Base-by-base conservation (phyloP, 208 protist genomes). In the Phytomonas sp. region DNA sequence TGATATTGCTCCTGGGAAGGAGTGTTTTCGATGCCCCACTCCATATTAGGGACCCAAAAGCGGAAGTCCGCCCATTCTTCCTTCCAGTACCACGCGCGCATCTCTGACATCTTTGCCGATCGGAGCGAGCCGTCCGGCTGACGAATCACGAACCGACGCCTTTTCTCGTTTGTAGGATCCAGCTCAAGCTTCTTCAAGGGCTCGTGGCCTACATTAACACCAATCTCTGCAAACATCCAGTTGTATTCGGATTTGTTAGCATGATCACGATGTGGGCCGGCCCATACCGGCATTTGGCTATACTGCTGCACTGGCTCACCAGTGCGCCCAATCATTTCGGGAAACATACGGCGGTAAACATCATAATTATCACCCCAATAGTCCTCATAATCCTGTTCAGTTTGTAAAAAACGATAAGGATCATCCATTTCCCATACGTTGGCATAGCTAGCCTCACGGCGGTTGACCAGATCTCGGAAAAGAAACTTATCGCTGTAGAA, bases 361-460 rank as follows among this genome's bases (percentile, higher is more conserved):
- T 97, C 94, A 79, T 97, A 97, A 81, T 97, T 97, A 74, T 97
- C 94, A 30, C 94, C 94, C 90, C 91, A 97, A 79, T 96, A 97
- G 71, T 96, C 91, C 74, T 96, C 92, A 74, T 94, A 93, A 78
- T 97, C 94, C 66, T 97, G 80, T 70, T 97, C 91, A 11, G 94
- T 97, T 71, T 97, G 89, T 61, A 97, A 75, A 66, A 97, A 97
- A 43, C 94, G 94, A 81, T 97, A 97, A 28, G 94, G 94, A 79
- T 97, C 94, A 74, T 97, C 94, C 90, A 97, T 96, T 75, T 97
- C 91, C 90, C 92, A 96, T 40, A 97, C 92, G 73, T 97, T 95
- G 6, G 90, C 92, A 73, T 97, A 97, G 79, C 91, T 96, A 56
- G 92, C 91, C 82, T 97, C 94, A 62, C 92, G 88, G 33, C 92